These are phyloP conservation scores for Phytophthora foliorum DNA, from an alignment of 352 stramenopile species.

Conservation along the genomic window DNA sequence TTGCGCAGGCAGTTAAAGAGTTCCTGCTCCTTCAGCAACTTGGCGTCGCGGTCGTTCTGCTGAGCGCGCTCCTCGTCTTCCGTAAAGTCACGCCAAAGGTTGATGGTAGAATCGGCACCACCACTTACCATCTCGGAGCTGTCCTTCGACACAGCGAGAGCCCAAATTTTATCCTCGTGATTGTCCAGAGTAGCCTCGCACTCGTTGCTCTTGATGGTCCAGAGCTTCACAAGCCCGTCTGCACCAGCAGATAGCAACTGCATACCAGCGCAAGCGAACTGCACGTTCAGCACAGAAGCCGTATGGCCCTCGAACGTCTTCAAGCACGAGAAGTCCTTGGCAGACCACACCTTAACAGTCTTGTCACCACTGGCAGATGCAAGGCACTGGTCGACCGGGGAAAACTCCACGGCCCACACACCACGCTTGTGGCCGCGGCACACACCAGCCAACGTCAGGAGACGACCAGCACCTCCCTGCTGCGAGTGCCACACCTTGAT, in stretches of 20 bases:
- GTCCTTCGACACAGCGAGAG: constrained; percentile 91
- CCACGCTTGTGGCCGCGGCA: constrained; percentile 98
- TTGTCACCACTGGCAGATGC: constrained; percentile 96
- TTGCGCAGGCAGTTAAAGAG: constrained; percentile 95
- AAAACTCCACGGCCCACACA: constrained; percentile 98
- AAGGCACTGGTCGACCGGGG: constrained; percentile 95
- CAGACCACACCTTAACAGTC: constrained; percentile 98
- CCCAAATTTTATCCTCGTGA: constrained; percentile 98
- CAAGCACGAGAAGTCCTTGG: constrained; percentile 96
- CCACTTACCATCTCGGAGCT: constrained; percentile 94
- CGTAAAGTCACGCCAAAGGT: constrained; percentile 96
- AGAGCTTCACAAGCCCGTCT: constrained; percentile 98
- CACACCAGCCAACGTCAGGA: constrained; percentile 92
- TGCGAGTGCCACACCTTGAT: constrained; percentile 97
- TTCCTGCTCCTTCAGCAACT: constrained; percentile 96
- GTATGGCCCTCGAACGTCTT: constrained; percentile 97
- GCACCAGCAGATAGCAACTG: constrained; percentile 96
- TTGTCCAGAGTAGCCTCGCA: constrained; percentile 97
- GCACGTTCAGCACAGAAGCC: constrained; percentile 88
- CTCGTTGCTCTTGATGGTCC: constrained; percentile 98
- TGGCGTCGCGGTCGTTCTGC: constrained; percentile 88
- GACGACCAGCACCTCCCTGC: constrained; percentile 53
- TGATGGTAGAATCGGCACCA: constrained; percentile 95
- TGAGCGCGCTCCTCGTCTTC: constrained; percentile 88
- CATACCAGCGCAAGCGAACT: constrained; percentile 92